phyloP scores from a whole-genome alignment of 208 protist species.

The Trypanosoma caninum region DNA sequence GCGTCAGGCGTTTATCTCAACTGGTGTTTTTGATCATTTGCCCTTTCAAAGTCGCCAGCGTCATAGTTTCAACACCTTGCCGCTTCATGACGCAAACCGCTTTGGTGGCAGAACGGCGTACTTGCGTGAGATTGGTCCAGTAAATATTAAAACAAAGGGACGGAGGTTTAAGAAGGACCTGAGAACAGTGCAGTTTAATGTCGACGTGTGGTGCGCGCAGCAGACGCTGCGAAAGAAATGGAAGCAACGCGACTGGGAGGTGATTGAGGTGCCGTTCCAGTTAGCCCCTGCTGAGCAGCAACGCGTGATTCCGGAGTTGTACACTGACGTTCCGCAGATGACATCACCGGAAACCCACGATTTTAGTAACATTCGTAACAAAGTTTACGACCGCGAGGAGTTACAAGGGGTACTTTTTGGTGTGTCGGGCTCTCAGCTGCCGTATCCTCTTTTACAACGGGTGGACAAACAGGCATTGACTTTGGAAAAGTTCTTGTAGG shows the following conservation, averaged over 20 bases:
- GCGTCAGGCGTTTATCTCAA: constrained; percentile 35
- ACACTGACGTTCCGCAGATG: constrained; percentile 86
- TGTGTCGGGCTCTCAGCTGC: constrained; percentile 16
- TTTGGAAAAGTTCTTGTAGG: constrained; percentile 76
- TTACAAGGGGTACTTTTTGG: constrained; percentile 70
- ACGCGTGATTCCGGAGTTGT: constrained; percentile 83
- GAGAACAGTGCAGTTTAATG: constrained; percentile 79
- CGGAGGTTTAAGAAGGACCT: constrained; percentile 81
- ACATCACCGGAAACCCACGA: constrained; percentile 44
- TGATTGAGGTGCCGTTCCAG: constrained; percentile 83
- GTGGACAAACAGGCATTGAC: constrained; percentile 60
- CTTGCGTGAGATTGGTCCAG: constrained; percentile 77
- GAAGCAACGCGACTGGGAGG: constrained; percentile 86
- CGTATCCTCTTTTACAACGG: constrained; percentile 59
- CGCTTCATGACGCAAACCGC: constrained; percentile 80
- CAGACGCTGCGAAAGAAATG: constrained; percentile 84
- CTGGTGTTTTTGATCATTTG: constrained; percentile 72
- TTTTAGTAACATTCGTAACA: constrained; percentile 77
- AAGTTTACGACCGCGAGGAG: constrained; percentile 78
- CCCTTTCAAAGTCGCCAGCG: constrained; percentile 55
- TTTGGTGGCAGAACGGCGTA: constrained; percentile 85
- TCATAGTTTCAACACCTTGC: constrained; percentile 85
- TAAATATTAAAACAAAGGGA: constrained; percentile 68
- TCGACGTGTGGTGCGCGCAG: constrained; percentile 88
- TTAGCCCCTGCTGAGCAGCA: constrained; percentile 75